Evolutionary conservation across 257 asterid species (phyloP).

Genomic region (Solanum raphanifolium): DNA sequence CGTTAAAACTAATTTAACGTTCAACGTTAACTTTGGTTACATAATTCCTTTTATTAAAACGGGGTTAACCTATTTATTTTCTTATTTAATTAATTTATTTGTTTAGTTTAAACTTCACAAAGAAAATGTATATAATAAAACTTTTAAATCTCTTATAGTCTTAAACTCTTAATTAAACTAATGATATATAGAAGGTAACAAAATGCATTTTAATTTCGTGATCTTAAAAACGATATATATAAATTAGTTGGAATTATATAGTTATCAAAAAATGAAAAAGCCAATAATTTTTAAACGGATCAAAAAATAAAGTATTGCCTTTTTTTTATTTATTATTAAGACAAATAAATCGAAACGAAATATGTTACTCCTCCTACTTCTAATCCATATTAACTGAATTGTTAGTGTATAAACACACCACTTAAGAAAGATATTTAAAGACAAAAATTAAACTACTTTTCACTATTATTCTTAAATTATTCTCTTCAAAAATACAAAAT

Average conservation of each 20-base stretch:
- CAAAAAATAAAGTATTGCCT: too few relatives aligned
- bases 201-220: background rate
- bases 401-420: too few relatives aligned
- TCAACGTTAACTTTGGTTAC: background rate
- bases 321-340: background rate
- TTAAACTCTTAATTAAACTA: background rate
- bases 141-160: background rate
- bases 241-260: too few relatives aligned
- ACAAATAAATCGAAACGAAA: too few relatives aligned
- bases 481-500: too few relatives aligned
- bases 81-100: background rate
- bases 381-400: background rate
- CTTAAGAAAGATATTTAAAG: background rate
- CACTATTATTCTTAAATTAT: too few relatives aligned
- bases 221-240: too few relatives aligned
- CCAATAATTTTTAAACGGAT: background rate
- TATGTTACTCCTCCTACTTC: too few relatives aligned
- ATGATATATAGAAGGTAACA: background rate
- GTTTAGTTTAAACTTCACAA: background rate
- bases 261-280: background rate
- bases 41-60: background rate
- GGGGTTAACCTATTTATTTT: background rate
- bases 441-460: too few relatives aligned
- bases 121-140: background rate
- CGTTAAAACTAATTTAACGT: background rate